These are phyloP conservation scores for Debaryomyces maramus DNA, from an alignment of 805 yeast genomes.

Conservation along the genomic window DNA sequence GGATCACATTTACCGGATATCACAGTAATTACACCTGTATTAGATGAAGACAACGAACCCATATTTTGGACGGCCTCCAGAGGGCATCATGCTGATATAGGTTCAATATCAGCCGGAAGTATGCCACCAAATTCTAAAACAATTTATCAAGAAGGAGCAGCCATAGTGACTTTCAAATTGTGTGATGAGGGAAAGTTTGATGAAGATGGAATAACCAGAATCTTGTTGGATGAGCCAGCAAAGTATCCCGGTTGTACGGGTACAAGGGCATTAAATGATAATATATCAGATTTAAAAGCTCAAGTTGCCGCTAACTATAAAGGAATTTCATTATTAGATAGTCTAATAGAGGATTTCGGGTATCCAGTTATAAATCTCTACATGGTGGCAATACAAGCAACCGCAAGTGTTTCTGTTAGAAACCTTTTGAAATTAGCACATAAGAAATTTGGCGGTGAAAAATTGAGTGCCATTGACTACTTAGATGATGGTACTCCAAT, in stretches of 20 bases:
- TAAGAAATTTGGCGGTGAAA: slow-evolving; percentile 39
- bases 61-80: slow-evolving; percentile 90
- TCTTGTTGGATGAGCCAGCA: slow-evolving; percentile 74
- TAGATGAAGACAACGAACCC: slow-evolving; percentile 46
- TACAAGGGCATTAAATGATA: slow-evolving; percentile 79
- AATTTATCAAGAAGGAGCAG: slow-evolving; percentile 88
- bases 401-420: slow-evolving; percentile 36
- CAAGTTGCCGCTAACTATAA: slow-evolving; percentile 82
- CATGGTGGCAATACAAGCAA: slow-evolving; percentile 36
- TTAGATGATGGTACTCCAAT: slow-evolving; percentile 84
- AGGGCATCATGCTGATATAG: slow-evolving; percentile 97
- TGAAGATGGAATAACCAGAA: slow-evolving; percentile 61
- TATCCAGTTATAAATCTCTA: slow-evolving; percentile 37
- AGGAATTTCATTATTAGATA: slow-evolving; percentile 67
- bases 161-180: slow-evolving; percentile 73
- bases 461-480: slow-evolving; percentile 55
- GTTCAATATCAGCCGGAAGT: slow-evolving; percentile 88
- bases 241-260: slow-evolving; percentile 86
- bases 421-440: slow-evolving; percentile 31
- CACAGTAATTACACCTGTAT: slow-evolving; percentile 88
- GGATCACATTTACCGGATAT: slow-evolving; percentile 54
- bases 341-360: slow-evolving; percentile 63
- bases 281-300: slow-evolving; percentile 59
- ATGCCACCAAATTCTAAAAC: slow-evolving; percentile 92
- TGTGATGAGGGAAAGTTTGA: slow-evolving; percentile 72